Evolutionary conservation across 2,329 filamentous ascomycete species (phyloP).

Genomic region (Pezicula neosporulosa): DNA sequence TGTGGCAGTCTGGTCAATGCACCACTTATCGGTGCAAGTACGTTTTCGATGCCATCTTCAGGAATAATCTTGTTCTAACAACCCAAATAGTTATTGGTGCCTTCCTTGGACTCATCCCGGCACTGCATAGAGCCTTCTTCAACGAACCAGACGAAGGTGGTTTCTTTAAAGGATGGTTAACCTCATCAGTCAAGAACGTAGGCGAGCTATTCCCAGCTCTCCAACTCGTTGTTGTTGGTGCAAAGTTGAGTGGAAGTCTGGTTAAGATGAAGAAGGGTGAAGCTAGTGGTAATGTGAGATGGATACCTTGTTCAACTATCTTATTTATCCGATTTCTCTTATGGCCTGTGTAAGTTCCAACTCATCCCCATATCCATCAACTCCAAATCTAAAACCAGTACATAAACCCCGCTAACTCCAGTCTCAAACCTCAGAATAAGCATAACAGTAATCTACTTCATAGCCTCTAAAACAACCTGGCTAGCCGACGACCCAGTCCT

Average conservation of each 20-base stretch:
- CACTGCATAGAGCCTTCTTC: constrained; percentile 60
- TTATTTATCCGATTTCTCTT: constrained; percentile 54
- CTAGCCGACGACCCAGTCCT: constrained; percentile 75
- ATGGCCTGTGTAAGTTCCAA: constrained; percentile 46
- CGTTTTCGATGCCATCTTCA: background rate
- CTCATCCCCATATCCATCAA: background rate
- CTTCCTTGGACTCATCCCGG: constrained; percentile 54
- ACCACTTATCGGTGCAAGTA: constrained; percentile 52
- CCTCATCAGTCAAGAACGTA: constrained; percentile 55
- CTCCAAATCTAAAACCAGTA: background rate
- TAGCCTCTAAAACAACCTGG: constrained; percentile 60
- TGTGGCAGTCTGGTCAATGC: constrained; percentile 51
- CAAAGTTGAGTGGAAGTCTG: constrained; percentile 55
- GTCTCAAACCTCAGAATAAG: constrained; percentile 32
- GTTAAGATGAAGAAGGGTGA: constrained; percentile 43
- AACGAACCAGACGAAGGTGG: constrained; percentile 52
- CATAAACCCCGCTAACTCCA: background rate
- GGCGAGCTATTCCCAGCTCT: constrained; percentile 61
- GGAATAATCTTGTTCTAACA: background rate
- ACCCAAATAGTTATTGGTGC: constrained; percentile 40
- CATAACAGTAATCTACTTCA: constrained; percentile 48
- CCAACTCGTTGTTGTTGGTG: constrained; percentile 62
- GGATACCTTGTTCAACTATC: constrained; percentile 43
- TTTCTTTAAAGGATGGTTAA: constrained; percentile 64
- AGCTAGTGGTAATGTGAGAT: constrained; percentile 39